A percentile compares a stretch with the other conserved stretches of the same genome.
Conservation (phyloP, 305 asterid genomes). For the Striga hermonthica region DNA sequence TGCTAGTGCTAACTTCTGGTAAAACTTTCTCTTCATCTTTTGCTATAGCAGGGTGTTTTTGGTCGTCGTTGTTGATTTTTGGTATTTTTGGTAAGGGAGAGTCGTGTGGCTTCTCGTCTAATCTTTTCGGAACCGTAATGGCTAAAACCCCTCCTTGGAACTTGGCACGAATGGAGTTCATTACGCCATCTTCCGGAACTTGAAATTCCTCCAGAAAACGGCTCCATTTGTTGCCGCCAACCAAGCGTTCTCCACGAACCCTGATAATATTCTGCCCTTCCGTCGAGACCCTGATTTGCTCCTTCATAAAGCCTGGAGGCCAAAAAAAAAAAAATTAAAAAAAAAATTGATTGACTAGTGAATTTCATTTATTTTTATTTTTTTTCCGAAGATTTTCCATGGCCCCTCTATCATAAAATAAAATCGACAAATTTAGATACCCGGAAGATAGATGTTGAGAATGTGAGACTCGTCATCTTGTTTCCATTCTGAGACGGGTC, state of each 20-base stretch:
- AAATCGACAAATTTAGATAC: constrained; percentile 29
- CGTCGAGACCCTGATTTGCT: constrained; percentile 58
- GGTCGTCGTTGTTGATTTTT: constrained; percentile 16
- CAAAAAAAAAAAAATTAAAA: no score
- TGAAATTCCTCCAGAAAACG: constrained; percentile 67
- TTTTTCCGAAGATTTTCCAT: no score
- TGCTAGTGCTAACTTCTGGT: constrained; percentile 24
- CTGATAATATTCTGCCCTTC: constrained; percentile 56
- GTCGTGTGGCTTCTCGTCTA: constrained; percentile 23
- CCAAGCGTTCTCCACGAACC: constrained; percentile 60
- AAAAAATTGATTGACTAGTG: background rate
- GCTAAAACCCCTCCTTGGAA: constrained; percentile 58
- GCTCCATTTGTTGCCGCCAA: constrained; percentile 71
- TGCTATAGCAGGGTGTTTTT: constrained; percentile 29
- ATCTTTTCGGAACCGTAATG: constrained; percentile 48
- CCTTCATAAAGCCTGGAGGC: constrained; percentile 58
- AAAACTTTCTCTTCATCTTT: constrained; percentile 25
- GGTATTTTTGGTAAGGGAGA: constrained; percentile 28
- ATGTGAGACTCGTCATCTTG: constrained; percentile 55
- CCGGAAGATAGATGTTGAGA: constrained; percentile 63
- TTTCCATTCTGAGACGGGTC: constrained; percentile 57
- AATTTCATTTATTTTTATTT: background rate
- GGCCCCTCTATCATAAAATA: background rate
- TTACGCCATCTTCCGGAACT: constrained; percentile 51
- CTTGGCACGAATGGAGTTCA: constrained; percentile 57